A percentile compares a stretch with the other conserved stretches of the same genome.
These are phyloP conservation scores for Leccinellum luteum DNA, from an alignment of 768 basidiomycete genomes.

Conservation along the genomic window DNA sequence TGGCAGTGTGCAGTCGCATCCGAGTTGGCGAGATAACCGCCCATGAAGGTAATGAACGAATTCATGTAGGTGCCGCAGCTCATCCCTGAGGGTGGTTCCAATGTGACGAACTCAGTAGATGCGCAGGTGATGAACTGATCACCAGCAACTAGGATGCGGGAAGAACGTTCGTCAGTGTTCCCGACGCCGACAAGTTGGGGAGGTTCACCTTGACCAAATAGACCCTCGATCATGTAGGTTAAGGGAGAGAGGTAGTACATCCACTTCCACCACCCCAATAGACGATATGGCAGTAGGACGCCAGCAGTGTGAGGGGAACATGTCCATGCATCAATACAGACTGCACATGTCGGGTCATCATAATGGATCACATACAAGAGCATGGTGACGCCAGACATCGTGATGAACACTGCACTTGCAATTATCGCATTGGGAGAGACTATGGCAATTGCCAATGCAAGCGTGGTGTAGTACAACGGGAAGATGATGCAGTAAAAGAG, in stretches of 20 bases:
- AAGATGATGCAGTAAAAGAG: slow-evolving; percentile 37
- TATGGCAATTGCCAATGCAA: slow-evolving; percentile 40
- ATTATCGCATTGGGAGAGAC: slow-evolving; percentile 41
- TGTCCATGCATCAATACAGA: neutral
- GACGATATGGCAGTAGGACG: slow-evolving; percentile 44
- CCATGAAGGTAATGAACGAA: slow-evolving; percentile 45
- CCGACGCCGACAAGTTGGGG: no score
- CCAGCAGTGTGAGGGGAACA: slow-evolving; percentile 36
- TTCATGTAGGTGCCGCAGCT: slow-evolving; percentile 53
- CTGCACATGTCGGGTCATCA: neutral
- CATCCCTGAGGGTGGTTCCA: slow-evolving; percentile 52
- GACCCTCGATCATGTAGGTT: slow-evolving; percentile 50
- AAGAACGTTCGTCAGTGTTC: neutral
- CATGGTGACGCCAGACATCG: slow-evolving; percentile 39
- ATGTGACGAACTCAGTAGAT: slow-evolving; percentile 45
- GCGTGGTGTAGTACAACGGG: slow-evolving; percentile 44
- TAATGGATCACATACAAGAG: slow-evolving; percentile 37
- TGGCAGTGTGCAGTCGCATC: slow-evolving; percentile 49
- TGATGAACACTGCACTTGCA: slow-evolving; percentile 38
- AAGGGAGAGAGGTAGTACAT: slow-evolving; percentile 47
- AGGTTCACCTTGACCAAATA: slow-evolving; percentile 27
- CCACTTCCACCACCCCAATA: slow-evolving; percentile 34
- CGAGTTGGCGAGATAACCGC: slow-evolving; percentile 58
- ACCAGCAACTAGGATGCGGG: slow-evolving; percentile 38
- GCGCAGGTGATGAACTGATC: slow-evolving; percentile 46